Evolutionary conservation across 495 filamentous ascomycete genomes (phyloP).

Genomic region (Hypoxylon rickii): DNA sequence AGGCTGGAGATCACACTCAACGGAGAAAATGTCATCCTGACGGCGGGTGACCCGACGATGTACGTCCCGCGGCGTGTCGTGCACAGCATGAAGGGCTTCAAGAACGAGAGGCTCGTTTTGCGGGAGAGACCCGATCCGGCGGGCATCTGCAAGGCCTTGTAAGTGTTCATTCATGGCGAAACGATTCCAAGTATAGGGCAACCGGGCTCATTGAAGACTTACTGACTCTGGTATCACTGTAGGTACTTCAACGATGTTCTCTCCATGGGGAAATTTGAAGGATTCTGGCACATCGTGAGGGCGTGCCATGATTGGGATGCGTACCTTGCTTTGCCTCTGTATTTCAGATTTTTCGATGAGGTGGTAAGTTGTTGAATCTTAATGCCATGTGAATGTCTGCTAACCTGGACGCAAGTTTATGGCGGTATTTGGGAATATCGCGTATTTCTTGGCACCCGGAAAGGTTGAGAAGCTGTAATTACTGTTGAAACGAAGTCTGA

Average conservation of each 20-base stretch:
- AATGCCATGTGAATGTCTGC: not conserved
- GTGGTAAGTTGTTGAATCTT: slow-evolving; percentile 6
- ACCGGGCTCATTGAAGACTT: not conserved
- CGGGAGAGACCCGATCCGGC: slow-evolving; percentile 24
- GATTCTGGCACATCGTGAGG: slow-evolving; percentile 22
- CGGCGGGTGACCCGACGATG: slow-evolving; percentile 22
- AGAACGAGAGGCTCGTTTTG: not conserved
- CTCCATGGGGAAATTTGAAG: slow-evolving; percentile 14
- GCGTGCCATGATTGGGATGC: slow-evolving; percentile 26
- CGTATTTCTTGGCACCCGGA: slow-evolving; percentile 20
- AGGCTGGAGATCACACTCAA: slow-evolving; percentile 23
- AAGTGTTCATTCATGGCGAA: not conserved
- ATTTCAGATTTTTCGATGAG: slow-evolving; percentile 22
- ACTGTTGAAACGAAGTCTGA: not conserved
- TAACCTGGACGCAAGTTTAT: slow-evolving; percentile 18
- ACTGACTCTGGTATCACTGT: not conserved
- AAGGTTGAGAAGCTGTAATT: slow-evolving; percentile 17
- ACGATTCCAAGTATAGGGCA: not conserved
- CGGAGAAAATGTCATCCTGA: slow-evolving; percentile 21
- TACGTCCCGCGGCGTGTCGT: slow-evolving; percentile 15
- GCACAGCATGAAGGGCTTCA: slow-evolving; percentile 24
- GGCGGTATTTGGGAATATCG: slow-evolving; percentile 21
- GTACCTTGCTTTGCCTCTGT: slow-evolving; percentile 23
- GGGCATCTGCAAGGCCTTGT: slow-evolving; percentile 28
- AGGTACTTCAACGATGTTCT: slow-evolving; percentile 35